These are phyloP conservation scores for Bryoerythrophyllum caledonicum DNA, from an alignment of 225 moss, liverwort and hornwort genomes.

Conservation along the genomic window DNA sequence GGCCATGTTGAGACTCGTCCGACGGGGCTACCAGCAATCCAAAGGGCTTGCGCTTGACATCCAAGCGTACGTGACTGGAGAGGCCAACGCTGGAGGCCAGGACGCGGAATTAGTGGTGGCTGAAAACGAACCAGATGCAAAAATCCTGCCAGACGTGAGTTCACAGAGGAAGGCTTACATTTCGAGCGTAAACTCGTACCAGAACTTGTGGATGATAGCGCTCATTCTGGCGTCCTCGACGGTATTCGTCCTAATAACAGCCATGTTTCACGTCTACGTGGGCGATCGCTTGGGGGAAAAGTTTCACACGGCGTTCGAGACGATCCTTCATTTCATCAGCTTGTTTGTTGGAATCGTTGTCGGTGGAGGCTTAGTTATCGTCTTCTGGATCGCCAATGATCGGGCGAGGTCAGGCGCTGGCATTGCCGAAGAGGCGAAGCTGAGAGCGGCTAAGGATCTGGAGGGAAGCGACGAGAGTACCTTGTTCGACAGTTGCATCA, in stretches of 20 bases:
- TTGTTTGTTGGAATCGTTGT: conserved; percentile 43
- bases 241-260: conserved; percentile 44
- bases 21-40: conserved; percentile 9
- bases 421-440: not conserved
- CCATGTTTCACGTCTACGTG: conserved; percentile 34
- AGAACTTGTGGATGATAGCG: conserved; percentile 57
- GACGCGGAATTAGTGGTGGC: not conserved
- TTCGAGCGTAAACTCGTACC: conserved; percentile 37
- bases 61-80: conserved; percentile 41
- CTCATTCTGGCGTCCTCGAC: conserved; percentile 40
- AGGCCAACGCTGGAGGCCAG: conserved; percentile 1
- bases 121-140: not conserved
- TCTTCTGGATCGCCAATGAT: conserved; percentile 31
- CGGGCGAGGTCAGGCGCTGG: not conserved
- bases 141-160: not conserved
- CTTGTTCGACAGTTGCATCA: conserved; percentile 40
- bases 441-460: not conserved
- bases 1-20: conserved; percentile 27
- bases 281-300: not conserved
- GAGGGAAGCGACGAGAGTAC: conserved; percentile 31
- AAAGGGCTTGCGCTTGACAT: conserved; percentile 22
- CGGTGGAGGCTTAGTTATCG: conserved; percentile 48
- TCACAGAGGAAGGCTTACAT: not conserved
- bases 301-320: conserved; percentile 6
- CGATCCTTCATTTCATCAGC: conserved; percentile 41